These are phyloP conservation scores for Thuja plicata DNA, from an alignment of 83 land plant species.

Conservation along the genomic window DNA sequence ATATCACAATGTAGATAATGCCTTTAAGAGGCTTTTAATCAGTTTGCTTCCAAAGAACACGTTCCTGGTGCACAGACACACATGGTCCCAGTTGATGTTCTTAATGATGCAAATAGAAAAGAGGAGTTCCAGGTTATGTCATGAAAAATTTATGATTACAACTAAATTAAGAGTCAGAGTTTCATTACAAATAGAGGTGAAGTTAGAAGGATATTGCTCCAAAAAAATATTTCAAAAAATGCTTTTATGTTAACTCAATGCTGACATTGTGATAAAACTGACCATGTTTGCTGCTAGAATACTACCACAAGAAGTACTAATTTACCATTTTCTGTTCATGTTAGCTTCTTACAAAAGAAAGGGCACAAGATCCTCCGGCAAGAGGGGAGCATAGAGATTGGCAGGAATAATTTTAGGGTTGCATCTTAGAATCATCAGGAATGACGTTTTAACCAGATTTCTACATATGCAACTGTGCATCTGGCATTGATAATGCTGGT, in stretches of 20 bases:
- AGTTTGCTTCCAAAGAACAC: background rate
- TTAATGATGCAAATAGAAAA: background rate
- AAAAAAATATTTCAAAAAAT: too few relatives aligned
- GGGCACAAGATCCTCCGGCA: background rate
- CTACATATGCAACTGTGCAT: background rate
- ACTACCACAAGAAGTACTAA: too few relatives aligned
- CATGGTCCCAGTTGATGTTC: background rate
- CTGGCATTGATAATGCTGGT: background rate
- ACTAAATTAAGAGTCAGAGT: background rate
- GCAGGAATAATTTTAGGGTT: background rate
- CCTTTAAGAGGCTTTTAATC: background rate
- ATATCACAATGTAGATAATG: background rate
- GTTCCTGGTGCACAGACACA: background rate
- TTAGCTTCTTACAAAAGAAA: background rate
- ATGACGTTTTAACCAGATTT: too few relatives aligned
- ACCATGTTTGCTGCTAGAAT: too few relatives aligned
- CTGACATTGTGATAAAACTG: background rate
- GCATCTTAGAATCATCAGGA: background rate
- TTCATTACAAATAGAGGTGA: background rate
- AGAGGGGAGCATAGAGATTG: background rate
- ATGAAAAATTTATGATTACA: background rate
- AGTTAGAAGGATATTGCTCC: background rate
- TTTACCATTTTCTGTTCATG: too few relatives aligned
- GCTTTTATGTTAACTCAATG: background rate
- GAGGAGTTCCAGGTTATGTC: background rate